Base-by-base conservation (phyloP, 768 basidiomycete species). In the Lactifluus piperatus region DNA sequence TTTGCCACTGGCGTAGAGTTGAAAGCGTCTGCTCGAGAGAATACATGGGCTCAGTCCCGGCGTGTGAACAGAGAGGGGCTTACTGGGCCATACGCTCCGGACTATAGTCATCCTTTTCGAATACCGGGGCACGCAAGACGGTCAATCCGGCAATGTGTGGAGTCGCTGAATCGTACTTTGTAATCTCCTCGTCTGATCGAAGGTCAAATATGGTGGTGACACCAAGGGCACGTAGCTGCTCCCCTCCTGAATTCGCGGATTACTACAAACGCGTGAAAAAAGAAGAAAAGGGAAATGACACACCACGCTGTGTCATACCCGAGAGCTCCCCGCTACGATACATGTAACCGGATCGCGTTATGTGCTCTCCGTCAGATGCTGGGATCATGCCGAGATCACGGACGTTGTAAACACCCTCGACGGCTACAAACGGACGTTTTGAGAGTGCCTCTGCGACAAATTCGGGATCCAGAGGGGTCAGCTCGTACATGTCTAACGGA, bases 1-100 rank as follows among this genome's bases (percentile, higher is more conserved):
- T 69, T 86, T 89, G 11, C 85, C 88, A 65, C 83, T 86, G 27
- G 88, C 85, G 58, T 91, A 91, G 20, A 91, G 70, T 62, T 84
- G 80, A 65, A 83, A 88, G 62, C 85, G 77, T 69, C 85, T 86
- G 62, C 24, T 18, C 39, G 30, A 46, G 32, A 16, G 54, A 39
- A 22, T 37, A 9, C 26, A 29, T 58, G 4, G n/a, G 24, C 4
- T 24, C 24, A 27, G 34, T 20, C 37, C 4, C 13, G 14, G 39
- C 41, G 48, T n/a, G 32, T 16, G 30, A 43, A 32, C 39, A 48
- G 73, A n/a, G 11, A 77, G 75, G 75, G 73, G 83, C 87, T 73
- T 73, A 90, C 88, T 81, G 86, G 66, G 89, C 85, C 81, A 91
- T 86, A 72, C 78, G 81, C 71, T 90, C 85, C 22, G 88, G 88